Conservation (phyloP, 805 yeast species). For the Pichia californica region DNA sequence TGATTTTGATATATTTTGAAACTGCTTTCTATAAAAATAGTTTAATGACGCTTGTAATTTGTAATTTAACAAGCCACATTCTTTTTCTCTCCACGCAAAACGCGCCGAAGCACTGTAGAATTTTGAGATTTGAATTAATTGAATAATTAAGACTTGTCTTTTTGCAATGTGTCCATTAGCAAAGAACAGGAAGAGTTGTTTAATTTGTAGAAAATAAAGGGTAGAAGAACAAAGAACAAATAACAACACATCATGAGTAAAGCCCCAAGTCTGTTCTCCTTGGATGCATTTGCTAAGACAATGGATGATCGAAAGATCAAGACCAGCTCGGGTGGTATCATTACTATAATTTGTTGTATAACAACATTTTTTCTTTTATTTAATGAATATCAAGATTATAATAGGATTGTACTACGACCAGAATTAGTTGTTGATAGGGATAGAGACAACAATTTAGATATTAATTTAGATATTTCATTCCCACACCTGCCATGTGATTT, state of each 20-base stretch:
- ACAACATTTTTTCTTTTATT: conserved; percentile 56
- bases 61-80: too few relatives aligned
- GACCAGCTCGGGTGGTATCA: conserved; percentile 85
- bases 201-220: too few relatives aligned
- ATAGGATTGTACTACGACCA: conserved; percentile 62
- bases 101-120: too few relatives aligned
- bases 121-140: too few relatives aligned
- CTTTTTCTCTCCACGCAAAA: too few relatives aligned
- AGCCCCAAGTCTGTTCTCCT: conserved; percentile 40
- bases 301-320: conserved; percentile 88
- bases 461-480: conserved; percentile 76
- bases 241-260: conserved; percentile 26
- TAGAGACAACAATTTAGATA: conserved; percentile 63
- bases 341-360: conserved; percentile 64
- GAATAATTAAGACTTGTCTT: too few relatives aligned
- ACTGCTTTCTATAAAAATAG: too few relatives aligned
- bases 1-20: too few relatives aligned
- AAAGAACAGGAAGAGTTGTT: background rate
- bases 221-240: too few relatives aligned
- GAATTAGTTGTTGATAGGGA: conserved; percentile 87
- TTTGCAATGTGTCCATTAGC: too few relatives aligned
- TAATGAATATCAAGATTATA: conserved; percentile 74
- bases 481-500: conserved; percentile 83
- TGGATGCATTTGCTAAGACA: conserved; percentile 91
- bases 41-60: too few relatives aligned